A percentile compares a stretch with the other conserved stretches of the same genome.
Conservation (phyloP, 106 monocot genomes). For the Dendrobium catenatum region DNA sequence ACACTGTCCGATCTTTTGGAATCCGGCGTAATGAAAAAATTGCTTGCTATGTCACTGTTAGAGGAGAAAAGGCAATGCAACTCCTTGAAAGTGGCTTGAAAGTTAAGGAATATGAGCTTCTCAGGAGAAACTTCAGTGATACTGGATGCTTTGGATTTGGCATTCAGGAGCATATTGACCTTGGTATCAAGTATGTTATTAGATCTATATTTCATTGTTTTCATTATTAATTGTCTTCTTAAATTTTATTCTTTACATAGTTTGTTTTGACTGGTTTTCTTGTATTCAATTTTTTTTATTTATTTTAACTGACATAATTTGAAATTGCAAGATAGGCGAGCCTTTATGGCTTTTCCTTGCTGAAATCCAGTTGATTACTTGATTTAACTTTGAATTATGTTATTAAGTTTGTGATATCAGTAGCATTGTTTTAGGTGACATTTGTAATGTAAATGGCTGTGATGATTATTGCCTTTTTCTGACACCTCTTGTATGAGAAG, state of each 20-base stretch:
- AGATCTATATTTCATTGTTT: neutral
- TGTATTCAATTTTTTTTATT: too few relatives aligned
- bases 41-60: constrained; percentile 63
- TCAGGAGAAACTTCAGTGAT: constrained; percentile 71
- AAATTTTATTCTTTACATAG: neutral
- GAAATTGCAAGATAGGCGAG: neutral
- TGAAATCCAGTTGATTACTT: too few relatives aligned
- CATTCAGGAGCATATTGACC: constrained; percentile 77
- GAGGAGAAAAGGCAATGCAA: constrained; percentile 80
- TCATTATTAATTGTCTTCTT: neutral
- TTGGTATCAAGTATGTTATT: constrained; percentile 66
- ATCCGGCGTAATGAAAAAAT: constrained; percentile 77
- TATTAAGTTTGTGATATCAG: too few relatives aligned
- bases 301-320: too few relatives aligned
- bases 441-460: neutral
- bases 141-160: constrained; percentile 83
- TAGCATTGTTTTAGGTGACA: too few relatives aligned
- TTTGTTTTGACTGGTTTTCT: neutral
- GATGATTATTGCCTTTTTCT: constrained; percentile 7
- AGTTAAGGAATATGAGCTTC: constrained; percentile 68
- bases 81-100: constrained; percentile 67
- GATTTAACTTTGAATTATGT: too few relatives aligned
- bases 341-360: too few relatives aligned
- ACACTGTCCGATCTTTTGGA: constrained; percentile 65
- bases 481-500: constrained; percentile 10